Conservation (phyloP, 106 monocot genomes). For the Amphibolis antarctica region DNA sequence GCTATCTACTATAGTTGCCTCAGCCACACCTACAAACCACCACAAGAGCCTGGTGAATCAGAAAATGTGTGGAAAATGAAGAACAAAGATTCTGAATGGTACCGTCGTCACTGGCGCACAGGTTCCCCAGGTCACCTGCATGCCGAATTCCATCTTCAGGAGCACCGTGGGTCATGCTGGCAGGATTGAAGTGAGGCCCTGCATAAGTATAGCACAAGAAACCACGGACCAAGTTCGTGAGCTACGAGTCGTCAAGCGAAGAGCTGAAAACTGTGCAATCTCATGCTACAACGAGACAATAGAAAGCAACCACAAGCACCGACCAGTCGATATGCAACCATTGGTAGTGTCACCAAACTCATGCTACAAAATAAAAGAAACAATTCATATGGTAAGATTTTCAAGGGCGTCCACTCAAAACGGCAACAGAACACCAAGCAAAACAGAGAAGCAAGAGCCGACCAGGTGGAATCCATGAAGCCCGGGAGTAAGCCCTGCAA, state of each 20-base stretch:
- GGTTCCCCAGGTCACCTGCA: conserved; percentile 95
- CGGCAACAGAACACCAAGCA: not conserved
- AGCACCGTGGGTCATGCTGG: conserved; percentile 58
- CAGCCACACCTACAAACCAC: conserved; percentile 49
- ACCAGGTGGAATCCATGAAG: conserved; percentile 72
- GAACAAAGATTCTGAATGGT: not conserved
- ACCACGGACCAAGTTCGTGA: not conserved
- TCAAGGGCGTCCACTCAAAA: not conserved
- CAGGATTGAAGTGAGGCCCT: conserved; percentile 85
- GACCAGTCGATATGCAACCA: conserved; percentile 79
- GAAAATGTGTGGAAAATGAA: too few relatives aligned
- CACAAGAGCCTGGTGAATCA: conserved; percentile 5
- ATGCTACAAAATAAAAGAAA: conserved; percentile 33
- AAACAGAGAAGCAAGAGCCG: not conserved
- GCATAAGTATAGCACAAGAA: not conserved
- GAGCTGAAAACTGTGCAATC: not conserved
- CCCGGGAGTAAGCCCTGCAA: conserved; percentile 56
- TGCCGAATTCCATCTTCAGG: conserved; percentile 71
- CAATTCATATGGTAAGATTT: not conserved
- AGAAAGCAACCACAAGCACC: not conserved
- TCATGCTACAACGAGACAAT: too few relatives aligned
- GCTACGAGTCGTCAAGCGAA: not conserved
- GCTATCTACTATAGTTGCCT: conserved; percentile 65
- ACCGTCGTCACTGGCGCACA: conserved; percentile 65
- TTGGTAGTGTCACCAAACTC: conserved; percentile 67